Conservation (phyloP, 345 rosid species). For the Bruguiera gymnorhiza region DNA sequence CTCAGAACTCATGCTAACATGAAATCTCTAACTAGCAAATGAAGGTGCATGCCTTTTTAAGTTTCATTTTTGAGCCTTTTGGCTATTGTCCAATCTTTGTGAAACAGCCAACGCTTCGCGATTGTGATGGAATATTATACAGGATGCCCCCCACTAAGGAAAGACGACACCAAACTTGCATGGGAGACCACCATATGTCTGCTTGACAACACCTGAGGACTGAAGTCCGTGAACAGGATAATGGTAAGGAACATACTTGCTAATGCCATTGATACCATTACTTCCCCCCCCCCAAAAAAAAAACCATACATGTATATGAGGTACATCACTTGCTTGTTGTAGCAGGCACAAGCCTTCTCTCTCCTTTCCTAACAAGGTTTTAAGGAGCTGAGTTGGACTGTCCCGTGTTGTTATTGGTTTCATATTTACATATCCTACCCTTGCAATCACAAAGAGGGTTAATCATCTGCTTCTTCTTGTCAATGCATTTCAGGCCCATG, state of each 20-base stretch:
- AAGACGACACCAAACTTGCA: too few relatives aligned
- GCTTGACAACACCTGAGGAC: too few relatives aligned
- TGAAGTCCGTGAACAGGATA: too few relatives aligned
- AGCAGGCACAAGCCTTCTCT: background rate
- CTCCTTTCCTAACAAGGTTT: background rate
- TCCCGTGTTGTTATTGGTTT: background rate
- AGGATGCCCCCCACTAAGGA: too few relatives aligned
- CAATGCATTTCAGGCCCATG: background rate
- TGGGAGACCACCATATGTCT: too few relatives aligned
- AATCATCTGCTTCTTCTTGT: background rate
- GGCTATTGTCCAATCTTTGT: constrained; percentile 6
- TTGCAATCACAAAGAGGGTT: too few relatives aligned
- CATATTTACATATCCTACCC: background rate
- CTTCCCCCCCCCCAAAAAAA: background rate
- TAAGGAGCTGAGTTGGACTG: background rate
- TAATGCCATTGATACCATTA: too few relatives aligned
- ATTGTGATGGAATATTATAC: background rate
- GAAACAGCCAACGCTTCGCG: constrained; percentile 2
- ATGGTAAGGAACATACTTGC: too few relatives aligned
- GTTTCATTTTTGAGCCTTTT: background rate
- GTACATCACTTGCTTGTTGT: background rate
- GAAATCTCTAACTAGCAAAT: background rate
- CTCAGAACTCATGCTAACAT: background rate
- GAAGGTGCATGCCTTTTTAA: background rate
- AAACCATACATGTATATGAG: background rate